phyloP scores from a whole-genome alignment of 257 asterid genomes.

The Penstemon eatonii region DNA sequence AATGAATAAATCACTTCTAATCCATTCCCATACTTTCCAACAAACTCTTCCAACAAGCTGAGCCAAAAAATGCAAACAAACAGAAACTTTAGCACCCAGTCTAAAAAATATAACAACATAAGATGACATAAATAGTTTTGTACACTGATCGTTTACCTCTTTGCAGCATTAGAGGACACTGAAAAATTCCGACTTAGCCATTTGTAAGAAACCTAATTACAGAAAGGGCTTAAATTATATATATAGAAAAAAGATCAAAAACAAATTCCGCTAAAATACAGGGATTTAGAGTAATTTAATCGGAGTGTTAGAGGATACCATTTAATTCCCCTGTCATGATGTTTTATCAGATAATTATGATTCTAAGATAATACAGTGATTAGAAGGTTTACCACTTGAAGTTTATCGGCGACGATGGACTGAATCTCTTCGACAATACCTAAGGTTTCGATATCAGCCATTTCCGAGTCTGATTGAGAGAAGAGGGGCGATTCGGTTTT shows the following conservation, averaged over 20 bases:
- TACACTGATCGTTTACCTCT: conserved; percentile 50
- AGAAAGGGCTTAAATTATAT: background rate
- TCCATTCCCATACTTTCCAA: conserved; percentile 64
- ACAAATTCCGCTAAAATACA: background rate
- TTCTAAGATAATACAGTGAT: background rate
- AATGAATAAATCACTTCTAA: conserved; percentile 66
- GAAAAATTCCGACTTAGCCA: conserved; percentile 90
- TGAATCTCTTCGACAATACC: conserved; percentile 77
- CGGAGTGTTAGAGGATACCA: background rate
- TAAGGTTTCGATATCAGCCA: conserved; percentile 69
- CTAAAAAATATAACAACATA: background rate
- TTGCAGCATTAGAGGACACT: conserved; percentile 87
- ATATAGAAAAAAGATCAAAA: background rate
- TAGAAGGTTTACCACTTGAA: conserved; percentile 77
- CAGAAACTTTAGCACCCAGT: background rate
- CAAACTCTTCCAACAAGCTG: conserved; percentile 84
- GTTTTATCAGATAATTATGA: too few relatives aligned
- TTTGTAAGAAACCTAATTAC: conserved; percentile 84
- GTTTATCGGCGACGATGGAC: conserved; percentile 78
- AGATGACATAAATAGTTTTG: background rate
- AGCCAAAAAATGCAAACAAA: conserved; percentile 25
- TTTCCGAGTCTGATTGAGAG: conserved; percentile 15
- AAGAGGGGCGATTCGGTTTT: too few relatives aligned
- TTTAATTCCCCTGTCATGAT: background rate
- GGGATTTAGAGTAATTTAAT: conserved; percentile 4